Conservation (phyloP, 257 asterid genomes). For the Plantago elongata region DNA sequence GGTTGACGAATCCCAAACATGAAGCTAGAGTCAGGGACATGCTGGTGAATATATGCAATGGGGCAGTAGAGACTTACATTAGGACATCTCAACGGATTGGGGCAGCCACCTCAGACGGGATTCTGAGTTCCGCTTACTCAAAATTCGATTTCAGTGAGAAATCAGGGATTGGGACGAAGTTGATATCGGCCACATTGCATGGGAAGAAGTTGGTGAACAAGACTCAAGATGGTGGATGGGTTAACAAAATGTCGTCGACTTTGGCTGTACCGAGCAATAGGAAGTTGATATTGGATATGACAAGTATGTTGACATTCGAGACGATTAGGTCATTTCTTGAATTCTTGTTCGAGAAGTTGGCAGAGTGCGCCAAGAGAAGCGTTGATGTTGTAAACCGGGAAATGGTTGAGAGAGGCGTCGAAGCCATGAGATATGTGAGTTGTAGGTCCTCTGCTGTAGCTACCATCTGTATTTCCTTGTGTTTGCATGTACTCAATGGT, state of each 20-base stretch:
- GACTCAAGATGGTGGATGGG: constrained; percentile 33
- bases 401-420: constrained; percentile 50
- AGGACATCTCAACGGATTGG: constrained; percentile 45
- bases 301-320: constrained; percentile 50
- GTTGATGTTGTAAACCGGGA: constrained; percentile 42
- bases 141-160: constrained; percentile 26
- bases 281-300: constrained; percentile 50
- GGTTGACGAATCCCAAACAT: constrained; percentile 69
- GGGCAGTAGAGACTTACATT: constrained; percentile 56
- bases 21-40: constrained; percentile 46
- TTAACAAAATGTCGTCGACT: constrained; percentile 34
- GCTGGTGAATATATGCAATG: constrained; percentile 46
- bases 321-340: constrained; percentile 60
- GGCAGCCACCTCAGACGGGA: constrained; percentile 16
- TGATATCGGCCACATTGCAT: constrained; percentile 15
- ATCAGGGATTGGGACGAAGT: constrained; percentile 7
- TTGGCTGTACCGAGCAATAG: constrained; percentile 45
- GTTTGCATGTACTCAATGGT: constrained; percentile 57
- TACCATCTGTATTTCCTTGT: constrained; percentile 48
- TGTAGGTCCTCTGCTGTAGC: constrained; percentile 46
- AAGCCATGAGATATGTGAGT: constrained; percentile 36
- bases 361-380: constrained; percentile 38
- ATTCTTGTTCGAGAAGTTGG: constrained; percentile 38
- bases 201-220: constrained; percentile 16
- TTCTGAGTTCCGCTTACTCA: constrained; percentile 1